Conservation (phyloP, 768 basidiomycete genomes). For the Mycena crocata region DNA sequence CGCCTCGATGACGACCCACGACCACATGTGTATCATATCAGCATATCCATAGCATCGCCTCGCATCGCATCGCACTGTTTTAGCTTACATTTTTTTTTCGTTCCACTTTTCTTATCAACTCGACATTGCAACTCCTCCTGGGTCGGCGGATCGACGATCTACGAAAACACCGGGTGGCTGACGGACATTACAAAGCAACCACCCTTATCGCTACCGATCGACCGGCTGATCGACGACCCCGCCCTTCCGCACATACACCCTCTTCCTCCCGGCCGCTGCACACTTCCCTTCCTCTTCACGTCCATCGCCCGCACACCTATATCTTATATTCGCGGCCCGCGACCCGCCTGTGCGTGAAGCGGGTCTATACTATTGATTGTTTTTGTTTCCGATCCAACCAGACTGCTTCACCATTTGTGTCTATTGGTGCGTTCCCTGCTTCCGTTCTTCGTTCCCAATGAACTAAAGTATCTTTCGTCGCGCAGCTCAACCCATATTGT, state of each 20-base stretch:
- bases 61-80: slow-evolving; percentile 27
- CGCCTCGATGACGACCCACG: slow-evolving; percentile 16
- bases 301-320: background rate
- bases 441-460: background rate
- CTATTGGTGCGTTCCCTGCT: slow-evolving; percentile 18
- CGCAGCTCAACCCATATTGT: background rate
- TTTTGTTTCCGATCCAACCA: background rate
- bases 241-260: background rate
- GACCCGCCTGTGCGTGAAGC: background rate
- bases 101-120: background rate
- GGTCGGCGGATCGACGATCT: background rate
- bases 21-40: slow-evolving; percentile 27
- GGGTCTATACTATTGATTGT: too few species aligned
- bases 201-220: too few species aligned
- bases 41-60: background rate
- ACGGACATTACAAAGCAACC: too few species aligned
- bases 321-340: background rate
- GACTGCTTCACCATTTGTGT: background rate
- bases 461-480: background rate
- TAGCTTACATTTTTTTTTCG: background rate
- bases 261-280: background rate
- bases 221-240: too few species aligned
- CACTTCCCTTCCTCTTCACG: background rate
- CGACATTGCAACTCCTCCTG: background rate
- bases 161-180: too few species aligned